Evolutionary conservation across 441 rosid genomes (phyloP).

Genomic region (Corymbia citriodora): DNA sequence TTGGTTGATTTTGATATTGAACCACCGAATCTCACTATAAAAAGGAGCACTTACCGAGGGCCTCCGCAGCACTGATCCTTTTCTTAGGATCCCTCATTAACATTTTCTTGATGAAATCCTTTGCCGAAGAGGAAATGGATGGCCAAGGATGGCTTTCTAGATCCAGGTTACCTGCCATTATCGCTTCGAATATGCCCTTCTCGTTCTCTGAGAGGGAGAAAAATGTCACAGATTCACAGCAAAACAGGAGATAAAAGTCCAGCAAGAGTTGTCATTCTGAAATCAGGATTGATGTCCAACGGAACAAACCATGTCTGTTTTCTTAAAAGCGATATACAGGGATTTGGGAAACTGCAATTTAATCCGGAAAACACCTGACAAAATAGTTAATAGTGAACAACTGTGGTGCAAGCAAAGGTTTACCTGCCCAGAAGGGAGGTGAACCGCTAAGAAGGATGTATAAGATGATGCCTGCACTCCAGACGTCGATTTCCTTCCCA

Average conservation of each 20-base stretch:
- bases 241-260: background rate
- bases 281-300: background rate
- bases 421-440: conserved; percentile 79
- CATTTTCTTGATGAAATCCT: conserved; percentile 53
- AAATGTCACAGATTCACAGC: background rate
- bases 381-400: background rate
- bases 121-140: conserved; percentile 38
- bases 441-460: conserved; percentile 64
- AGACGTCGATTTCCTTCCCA: conserved; percentile 61
- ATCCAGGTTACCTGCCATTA: conserved; percentile 39
- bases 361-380: background rate
- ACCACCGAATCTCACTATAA: background rate
- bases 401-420: background rate
- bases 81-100: conserved; percentile 41
- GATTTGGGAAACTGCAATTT: background rate
- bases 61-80: conserved; percentile 50
- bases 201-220: conserved; percentile 36
- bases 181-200: conserved; percentile 35
- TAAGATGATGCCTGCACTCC: conserved; percentile 68
- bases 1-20: background rate
- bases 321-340: background rate
- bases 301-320: background rate
- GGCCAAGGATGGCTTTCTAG: conserved; percentile 50
- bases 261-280: background rate
- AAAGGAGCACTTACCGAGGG: conserved; percentile 40